Evolutionary conservation across 1,284 basidiomycete species (phyloP).

Genomic region (Rhodotorula sp.): DNA sequence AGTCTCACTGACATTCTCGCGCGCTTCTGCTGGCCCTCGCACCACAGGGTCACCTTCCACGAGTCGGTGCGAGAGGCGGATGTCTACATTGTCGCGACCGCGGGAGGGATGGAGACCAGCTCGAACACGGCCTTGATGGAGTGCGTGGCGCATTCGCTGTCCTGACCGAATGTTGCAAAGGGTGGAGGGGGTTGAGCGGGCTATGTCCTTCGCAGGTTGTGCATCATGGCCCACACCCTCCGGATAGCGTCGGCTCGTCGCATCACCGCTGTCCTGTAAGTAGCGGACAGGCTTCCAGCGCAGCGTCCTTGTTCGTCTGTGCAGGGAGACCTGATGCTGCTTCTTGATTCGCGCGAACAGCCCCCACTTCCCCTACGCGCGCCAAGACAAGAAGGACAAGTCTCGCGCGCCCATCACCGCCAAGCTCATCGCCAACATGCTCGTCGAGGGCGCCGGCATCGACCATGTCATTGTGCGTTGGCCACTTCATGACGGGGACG

Average conservation of each 20-base stretch:
- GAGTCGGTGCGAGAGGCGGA: constrained; percentile 98
- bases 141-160: constrained; percentile 43
- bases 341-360: constrained; percentile 49
- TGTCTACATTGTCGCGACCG: constrained; percentile 91
- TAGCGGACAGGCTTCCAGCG: background rate
- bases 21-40: constrained; percentile 56
- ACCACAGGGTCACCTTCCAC: constrained; percentile 75
- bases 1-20: constrained; percentile 61
- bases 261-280: constrained; percentile 78
- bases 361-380: constrained; percentile 89
- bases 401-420: constrained; percentile 97
- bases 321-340: background rate
- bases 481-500: background rate
- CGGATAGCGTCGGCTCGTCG: constrained; percentile 80
- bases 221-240: constrained; percentile 99
- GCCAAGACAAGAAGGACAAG: constrained; percentile 99
- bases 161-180: constrained; percentile 39
- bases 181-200: too few relatives aligned
- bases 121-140: constrained; percentile 46
- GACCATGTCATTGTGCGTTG: constrained; percentile 93
- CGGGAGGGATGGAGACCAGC: constrained; percentile 39
- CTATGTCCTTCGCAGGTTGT: constrained; percentile 85
- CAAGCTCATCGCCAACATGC: constrained; percentile 98
- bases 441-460: constrained; percentile 86
- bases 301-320: too few relatives aligned